phyloP scores from a whole-genome alignment of 192 early-diverging fungal species.

The Mortierella antarctica region DNA sequence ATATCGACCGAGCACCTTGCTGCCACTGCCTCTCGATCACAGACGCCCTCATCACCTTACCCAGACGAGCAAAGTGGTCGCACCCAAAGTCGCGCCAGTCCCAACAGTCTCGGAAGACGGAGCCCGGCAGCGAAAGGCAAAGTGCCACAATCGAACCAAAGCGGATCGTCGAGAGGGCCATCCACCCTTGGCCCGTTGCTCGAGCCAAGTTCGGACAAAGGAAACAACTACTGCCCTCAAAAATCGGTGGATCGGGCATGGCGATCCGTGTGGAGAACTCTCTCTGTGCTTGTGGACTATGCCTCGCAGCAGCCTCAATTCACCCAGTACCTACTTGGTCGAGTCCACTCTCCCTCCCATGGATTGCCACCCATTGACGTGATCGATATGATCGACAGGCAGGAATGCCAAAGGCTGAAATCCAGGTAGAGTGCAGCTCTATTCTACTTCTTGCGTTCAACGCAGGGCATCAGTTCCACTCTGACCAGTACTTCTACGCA shows the following conservation, averaged over 20 bases:
- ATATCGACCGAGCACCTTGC: neutral
- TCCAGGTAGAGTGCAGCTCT: neutral
- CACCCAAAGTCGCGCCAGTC: neutral
- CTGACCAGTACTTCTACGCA: neutral
- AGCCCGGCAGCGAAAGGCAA: neutral
- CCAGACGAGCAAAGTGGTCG: neutral
- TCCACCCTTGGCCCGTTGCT: no score
- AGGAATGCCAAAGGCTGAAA: slow-evolving; percentile 23
- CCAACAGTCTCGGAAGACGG: neutral
- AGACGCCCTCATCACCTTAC: neutral
- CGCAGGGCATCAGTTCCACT: no score
- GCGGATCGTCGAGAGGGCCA: no score
- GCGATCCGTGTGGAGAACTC: slow-evolving; percentile 11
- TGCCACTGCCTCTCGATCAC: neutral
- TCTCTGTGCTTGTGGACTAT: slow-evolving; percentile 26
- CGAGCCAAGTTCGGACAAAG: neutral
- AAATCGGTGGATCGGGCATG: slow-evolving; percentile 2
- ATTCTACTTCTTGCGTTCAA: no score
- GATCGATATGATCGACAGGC: slow-evolving; percentile 23
- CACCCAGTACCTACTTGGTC: slow-evolving; percentile 9
- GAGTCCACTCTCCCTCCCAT: slow-evolving; percentile 2
- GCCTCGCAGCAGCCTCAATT: slow-evolving; percentile 25
- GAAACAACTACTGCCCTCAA: neutral
- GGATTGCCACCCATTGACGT: slow-evolving; percentile 6
- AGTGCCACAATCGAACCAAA: no score